Percentiles rank a stretch among this genome's conserved stretches.
phyloP scores from a whole-genome alignment of 2,329 filamentous ascomycete species.

The Podosphaera fusca region DNA sequence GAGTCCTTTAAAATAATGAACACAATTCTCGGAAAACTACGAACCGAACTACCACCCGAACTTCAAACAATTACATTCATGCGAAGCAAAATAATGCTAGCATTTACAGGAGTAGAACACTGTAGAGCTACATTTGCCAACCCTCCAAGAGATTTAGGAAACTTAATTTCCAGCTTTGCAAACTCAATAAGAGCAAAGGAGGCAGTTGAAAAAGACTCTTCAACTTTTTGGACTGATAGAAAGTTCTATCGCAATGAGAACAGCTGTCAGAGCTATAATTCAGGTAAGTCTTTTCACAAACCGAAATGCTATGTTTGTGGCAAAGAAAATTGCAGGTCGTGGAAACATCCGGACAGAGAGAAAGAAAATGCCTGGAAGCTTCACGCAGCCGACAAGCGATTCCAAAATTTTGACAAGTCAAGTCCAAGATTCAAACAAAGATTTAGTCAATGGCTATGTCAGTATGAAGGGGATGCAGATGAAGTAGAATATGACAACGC shows the following conservation, averaged over 20 bases:
- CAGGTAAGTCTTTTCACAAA: neutral
- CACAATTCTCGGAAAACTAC: neutral
- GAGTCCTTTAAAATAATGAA: neutral
- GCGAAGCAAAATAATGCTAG: too few species aligned
- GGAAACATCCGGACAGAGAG: neutral
- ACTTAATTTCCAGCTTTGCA: too few species aligned
- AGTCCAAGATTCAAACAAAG: too few species aligned
- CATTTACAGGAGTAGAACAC: too few species aligned
- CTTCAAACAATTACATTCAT: neutral
- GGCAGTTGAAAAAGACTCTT: too few species aligned
- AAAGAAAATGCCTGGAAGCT: neutral
- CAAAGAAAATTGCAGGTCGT: neutral
- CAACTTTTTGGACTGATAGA: too few species aligned
- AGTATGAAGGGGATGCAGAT: too few species aligned
- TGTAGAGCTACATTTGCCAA: too few species aligned
- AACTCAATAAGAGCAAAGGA: too few species aligned
- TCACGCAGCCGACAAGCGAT: neutral
- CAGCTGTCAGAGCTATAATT: neutral
- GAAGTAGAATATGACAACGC: too few species aligned
- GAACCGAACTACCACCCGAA: neutral
- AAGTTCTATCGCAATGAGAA: neutral
- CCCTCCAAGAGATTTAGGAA: too few species aligned
- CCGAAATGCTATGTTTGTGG: neutral
- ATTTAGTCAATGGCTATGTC: too few species aligned
- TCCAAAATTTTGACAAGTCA: neutral